Evolutionary conservation across 805 yeast genomes (phyloP), one percentile per base, ranked within the genome.

Genomic region (Grigorovia jiainica): DNA sequence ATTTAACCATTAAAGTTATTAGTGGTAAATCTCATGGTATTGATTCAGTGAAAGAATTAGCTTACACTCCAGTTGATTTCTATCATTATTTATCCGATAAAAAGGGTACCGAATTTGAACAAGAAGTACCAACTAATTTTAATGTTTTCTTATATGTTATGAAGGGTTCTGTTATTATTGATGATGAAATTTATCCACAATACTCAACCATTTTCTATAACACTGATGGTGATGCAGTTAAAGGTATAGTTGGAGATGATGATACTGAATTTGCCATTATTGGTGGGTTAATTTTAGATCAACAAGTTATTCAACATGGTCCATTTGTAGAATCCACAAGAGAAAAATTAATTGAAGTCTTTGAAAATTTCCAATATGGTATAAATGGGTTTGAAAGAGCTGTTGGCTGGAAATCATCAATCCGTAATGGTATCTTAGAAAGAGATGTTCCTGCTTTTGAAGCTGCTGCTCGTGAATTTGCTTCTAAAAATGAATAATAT

Each of bases 241-340:
- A 55, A 30, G 89, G 87, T 34, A 71, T 67, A 18, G 72, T 75
- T 16, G 69, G 70, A 8, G 39, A 51, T 5, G 48, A 45, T 21
- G 67, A 65, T 27, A 64, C 86, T 2, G 78, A 80, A 50, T 79
- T 86, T 54, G 79, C 82, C 4, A 48, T 86, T n/a, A 67, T 86
- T 47, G 92, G 87, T 25, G 95, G 95, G 43, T 63, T 82, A 57
- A 72, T 74, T 17, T 65, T 85, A 43, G 73, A 84, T 51, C 95
- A 87, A 65, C 75, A 77, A 15, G 70, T 82, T 42, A 82, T 85
- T 25, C 95, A 87, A 57, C 81, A 87, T 57, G 96, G 96, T 15
- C 96, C 96, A 11, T 89, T 87, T 57, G 96, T 87, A 16, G 90
- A 84, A 47, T 75, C 83, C 7, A 65, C 81, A 18, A 70, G 71